Conservation (phyloP, 1,284 basidiomycete genomes). For the Earliella scabrosa region DNA sequence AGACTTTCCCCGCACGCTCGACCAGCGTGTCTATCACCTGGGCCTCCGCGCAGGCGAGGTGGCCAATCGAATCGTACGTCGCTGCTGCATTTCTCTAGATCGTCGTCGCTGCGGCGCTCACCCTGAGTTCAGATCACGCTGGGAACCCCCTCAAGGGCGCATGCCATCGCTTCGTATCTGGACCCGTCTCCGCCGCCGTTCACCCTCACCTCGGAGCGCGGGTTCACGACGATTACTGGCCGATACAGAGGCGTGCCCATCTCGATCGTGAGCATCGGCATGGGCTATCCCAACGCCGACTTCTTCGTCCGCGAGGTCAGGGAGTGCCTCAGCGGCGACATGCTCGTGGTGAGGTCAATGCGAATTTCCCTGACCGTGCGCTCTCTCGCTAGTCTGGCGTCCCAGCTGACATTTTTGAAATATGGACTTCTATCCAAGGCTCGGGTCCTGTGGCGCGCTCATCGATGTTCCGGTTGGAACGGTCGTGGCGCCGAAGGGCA, state of each 20-base stretch:
- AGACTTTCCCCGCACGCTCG: constrained; percentile 78
- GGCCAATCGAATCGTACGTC: constrained; percentile 77
- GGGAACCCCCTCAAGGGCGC: constrained; percentile 73
- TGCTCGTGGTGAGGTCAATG: constrained; percentile 72
- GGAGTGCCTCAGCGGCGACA: constrained; percentile 78
- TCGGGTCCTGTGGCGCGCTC: constrained; percentile 83
- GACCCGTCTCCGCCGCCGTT: constrained; percentile 65
- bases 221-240: constrained; percentile 83
- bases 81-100: background rate
- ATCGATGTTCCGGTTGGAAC: constrained; percentile 73
- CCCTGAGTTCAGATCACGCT: constrained; percentile 65
- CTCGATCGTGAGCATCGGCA: constrained; percentile 81
- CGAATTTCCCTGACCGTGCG: background rate
- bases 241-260: constrained; percentile 71
- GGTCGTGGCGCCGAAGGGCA: constrained; percentile 71
- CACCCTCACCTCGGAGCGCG: constrained; percentile 70
- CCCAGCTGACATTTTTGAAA: constrained; percentile 14
- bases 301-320: constrained; percentile 85
- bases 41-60: constrained; percentile 76
- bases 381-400: background rate
- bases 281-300: constrained; percentile 83
- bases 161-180: constrained; percentile 60
- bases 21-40: constrained; percentile 79
- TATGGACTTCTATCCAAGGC: constrained; percentile 41
- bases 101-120: constrained; percentile 5